Evolutionary conservation across 2,329 filamentous ascomycete genomes (phyloP), one percentile per base, ranked within the genome.

Genomic region (Claviceps humidiphila): DNA sequence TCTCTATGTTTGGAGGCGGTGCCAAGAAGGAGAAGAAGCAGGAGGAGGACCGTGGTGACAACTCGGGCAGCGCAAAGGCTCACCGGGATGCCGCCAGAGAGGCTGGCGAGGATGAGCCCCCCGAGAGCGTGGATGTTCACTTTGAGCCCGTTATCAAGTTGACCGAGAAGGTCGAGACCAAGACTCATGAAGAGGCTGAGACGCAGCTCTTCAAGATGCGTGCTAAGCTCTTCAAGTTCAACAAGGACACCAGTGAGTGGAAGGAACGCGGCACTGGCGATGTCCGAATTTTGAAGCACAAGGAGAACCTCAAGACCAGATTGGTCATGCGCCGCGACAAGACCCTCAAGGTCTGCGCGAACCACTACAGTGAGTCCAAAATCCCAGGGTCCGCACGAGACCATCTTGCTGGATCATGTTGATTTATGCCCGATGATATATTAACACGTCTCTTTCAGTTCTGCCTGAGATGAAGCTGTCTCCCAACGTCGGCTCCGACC

Each of bases 281-380:
- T 64, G 90, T 97, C 58, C 83, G 91, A 66, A 80, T 98, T 71
- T 78, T 98, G 68, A 97, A 96, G 84, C 93, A 98, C 80, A 93
- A 89, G 81, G 90, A 96, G 77, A 96, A 95, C 71, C 83, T 86
- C 73, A 97, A 97, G 85, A 95, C 90, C 54, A 84, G 93, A 63
- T 77, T 98, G 64, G 93, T 98, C 62, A 98, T 98, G 93, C 87
- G 93, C 71, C 82, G 93, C 69, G 93, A 98, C 78, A 97, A 97
- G 88, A 98, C 93, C 56, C 83, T 97, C 75, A 98, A 98, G 81
- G 93, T 98, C 73, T 98, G 93, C 84, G 93, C 93, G 68, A 98
- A 98, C 79, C 93, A 98, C 80, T 98, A 98, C 74, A 85, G 90
- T 95, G 84, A 65, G 86, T 75, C 17, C 37, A 13, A 17, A 17